These are phyloP conservation scores for Candida chilensis DNA, from an alignment of 805 yeast species.

Conservation along the genomic window DNA sequence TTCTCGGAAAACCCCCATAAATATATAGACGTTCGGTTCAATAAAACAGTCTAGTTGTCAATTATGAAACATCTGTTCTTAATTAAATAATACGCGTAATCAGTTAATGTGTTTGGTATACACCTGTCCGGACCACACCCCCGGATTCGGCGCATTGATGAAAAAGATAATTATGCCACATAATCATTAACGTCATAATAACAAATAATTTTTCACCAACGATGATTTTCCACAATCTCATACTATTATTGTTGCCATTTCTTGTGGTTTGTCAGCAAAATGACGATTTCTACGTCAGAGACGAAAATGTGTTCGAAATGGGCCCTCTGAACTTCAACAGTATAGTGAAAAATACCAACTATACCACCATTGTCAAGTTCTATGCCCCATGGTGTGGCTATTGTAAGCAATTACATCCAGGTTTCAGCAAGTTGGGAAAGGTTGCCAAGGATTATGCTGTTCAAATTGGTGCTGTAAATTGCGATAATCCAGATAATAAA, in stretches of 20 bases:
- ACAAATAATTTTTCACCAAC: neutral
- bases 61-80: too few relatives aligned
- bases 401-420: conserved; percentile 65
- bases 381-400: conserved; percentile 99
- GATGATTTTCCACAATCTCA: neutral
- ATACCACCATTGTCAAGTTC: conserved; percentile 78
- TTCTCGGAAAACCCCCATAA: too few relatives aligned
- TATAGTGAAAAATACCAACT: conserved; percentile 60
- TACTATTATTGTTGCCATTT: conserved; percentile 1
- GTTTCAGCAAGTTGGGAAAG: conserved; percentile 56
- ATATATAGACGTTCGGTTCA: too few relatives aligned
- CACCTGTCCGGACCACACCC: too few relatives aligned
- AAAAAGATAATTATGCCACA: too few relatives aligned
- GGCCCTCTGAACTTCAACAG: conserved; percentile 51
- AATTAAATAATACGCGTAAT: too few relatives aligned
- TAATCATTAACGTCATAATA: too few relatives aligned
- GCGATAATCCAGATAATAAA: conserved; percentile 65
- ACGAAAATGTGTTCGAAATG: conserved; percentile 44
- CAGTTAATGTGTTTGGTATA: too few relatives aligned
- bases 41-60: too few relatives aligned
- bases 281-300: conserved; percentile 29
- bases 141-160: too few relatives aligned
- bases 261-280: conserved; percentile 5
- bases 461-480: conserved; percentile 77
- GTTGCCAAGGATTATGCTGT: conserved; percentile 42